Percentiles rank a stretch among this genome's conserved stretches.
phyloP scores from a whole-genome alignment of 2,329 filamentous ascomycete genomes.

The Alternaria arborescens region DNA sequence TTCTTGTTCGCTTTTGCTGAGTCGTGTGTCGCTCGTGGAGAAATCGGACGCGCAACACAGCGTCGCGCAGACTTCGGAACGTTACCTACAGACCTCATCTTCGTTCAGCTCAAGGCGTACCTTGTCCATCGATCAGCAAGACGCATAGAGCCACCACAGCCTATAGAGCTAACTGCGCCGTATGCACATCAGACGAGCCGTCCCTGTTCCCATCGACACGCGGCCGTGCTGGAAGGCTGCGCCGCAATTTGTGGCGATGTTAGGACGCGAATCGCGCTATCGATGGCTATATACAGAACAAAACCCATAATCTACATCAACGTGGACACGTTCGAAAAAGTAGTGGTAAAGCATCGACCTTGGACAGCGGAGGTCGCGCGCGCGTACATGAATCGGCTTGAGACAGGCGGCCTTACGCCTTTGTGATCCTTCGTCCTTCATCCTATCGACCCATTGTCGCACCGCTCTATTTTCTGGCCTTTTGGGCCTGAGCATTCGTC shows the following conservation, averaged over 20 bases:
- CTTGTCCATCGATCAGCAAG: not conserved
- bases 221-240: slow-evolving; percentile 2
- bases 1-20: not conserved
- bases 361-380: not conserved
- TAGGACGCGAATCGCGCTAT: not conserved
- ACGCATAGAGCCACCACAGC: slow-evolving; percentile 3
- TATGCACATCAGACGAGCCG: slow-evolving; percentile 16
- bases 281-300: not conserved
- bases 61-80: not conserved
- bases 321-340: not conserved
- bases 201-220: not conserved
- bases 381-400: not conserved
- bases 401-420: not conserved
- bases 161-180: slow-evolving; percentile 10
- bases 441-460: not conserved
- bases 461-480: not conserved
- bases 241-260: slow-evolving; percentile 8
- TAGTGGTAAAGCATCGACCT: not conserved
- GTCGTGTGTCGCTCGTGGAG: not conserved
- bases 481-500: not conserved
- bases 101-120: not conserved
- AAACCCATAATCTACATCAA: not conserved
- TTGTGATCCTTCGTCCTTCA: not conserved
- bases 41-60: too few species aligned
- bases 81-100: not conserved